phyloP scores from a whole-genome alignment of 1,284 basidiomycete species.

The Cryptococcus sp. region DNA sequence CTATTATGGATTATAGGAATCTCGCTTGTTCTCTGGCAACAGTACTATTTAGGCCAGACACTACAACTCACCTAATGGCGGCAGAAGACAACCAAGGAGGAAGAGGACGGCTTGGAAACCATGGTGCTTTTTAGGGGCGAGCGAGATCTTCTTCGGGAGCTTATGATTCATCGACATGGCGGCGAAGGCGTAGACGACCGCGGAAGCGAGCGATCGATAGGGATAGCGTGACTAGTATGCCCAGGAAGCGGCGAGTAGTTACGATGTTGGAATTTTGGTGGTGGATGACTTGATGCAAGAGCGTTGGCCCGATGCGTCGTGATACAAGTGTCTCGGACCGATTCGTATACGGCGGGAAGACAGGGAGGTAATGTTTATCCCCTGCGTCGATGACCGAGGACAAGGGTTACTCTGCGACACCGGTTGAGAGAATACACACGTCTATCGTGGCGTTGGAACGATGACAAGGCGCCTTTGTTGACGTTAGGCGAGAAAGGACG shows the following conservation, averaged over 20 bases:
- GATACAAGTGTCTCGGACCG: slow-evolving; percentile 1
- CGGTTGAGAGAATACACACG: no score
- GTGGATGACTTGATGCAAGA: no score
- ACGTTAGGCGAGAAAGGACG: no score
- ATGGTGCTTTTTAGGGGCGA: slow-evolving; percentile 74
- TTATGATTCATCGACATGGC: slow-evolving; percentile 38
- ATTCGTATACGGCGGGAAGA: not conserved
- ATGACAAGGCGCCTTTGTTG: no score
- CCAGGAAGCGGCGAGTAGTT: not conserved
- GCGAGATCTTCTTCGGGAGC: slow-evolving; percentile 60
- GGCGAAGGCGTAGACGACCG: not conserved
- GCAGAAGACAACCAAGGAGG: slow-evolving; percentile 78
- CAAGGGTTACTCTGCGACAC: no score
- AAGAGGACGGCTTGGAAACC: slow-evolving; percentile 80
- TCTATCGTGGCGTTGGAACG: no score
- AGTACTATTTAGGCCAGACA: not conserved
- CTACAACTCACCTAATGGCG: slow-evolving; percentile 71
- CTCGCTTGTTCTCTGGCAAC: not conserved
- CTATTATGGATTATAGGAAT: not conserved
- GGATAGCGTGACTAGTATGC: not conserved
- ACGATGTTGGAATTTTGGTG: not conserved
- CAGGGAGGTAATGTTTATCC: no score
- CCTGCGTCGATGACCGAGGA: no score
- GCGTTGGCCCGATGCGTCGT: not conserved
- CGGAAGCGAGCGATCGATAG: not conserved